A percentile compares a stretch with the other conserved stretches of the same genome.
Conservation (phyloP, 2,329 filamentous ascomycete genomes). For the Pyricularia grisea region DNA sequence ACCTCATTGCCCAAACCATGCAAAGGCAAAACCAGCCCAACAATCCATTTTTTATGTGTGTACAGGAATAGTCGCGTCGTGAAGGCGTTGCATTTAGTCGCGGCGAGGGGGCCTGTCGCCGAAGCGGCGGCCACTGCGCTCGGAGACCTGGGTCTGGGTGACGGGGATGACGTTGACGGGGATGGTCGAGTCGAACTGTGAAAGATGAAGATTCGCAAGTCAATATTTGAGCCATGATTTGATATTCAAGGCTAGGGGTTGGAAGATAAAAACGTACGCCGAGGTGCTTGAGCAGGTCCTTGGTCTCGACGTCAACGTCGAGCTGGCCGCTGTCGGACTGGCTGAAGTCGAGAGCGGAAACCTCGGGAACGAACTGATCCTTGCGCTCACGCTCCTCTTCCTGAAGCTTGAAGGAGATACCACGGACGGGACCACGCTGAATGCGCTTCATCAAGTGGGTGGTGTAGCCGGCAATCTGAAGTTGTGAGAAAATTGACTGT, state of each 20-base stretch:
- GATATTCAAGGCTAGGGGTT: slow-evolving; percentile 3
- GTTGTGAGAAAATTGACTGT: background rate
- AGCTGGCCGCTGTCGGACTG: slow-evolving; percentile 89
- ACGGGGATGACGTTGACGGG: slow-evolving; percentile 93
- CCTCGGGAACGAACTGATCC: slow-evolving; percentile 99
- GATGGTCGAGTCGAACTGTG: slow-evolving; percentile 80
- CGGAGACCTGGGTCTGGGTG: slow-evolving; percentile 74
- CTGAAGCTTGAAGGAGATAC: slow-evolving; percentile 99
- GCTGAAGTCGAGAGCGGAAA: slow-evolving; percentile 96
- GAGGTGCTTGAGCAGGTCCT: slow-evolving; percentile 97
- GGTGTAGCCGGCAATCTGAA: slow-evolving; percentile 92
- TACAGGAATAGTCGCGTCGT: slow-evolving; percentile 11
- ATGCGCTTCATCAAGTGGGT: slow-evolving; percentile 99
- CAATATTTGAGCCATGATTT: slow-evolving; percentile 12
- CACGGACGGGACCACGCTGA: slow-evolving; percentile 95
- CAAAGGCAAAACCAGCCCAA: slow-evolving; percentile 11
- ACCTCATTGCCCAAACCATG: slow-evolving; percentile 14
- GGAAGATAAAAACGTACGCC: slow-evolving; percentile 62
- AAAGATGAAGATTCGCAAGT: slow-evolving; percentile 12
- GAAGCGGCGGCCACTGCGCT: slow-evolving; percentile 52
- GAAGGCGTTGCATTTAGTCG: slow-evolving; percentile 26
- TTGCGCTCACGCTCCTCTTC: slow-evolving; percentile 99
- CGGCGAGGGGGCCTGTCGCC: slow-evolving; percentile 34
- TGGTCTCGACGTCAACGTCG: slow-evolving; percentile 94
- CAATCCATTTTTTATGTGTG: slow-evolving; percentile 24